A percentile compares a stretch with the other conserved stretches of the same genome.
phyloP scores from a whole-genome alignment of 371 early-diverging fungal genomes.

The Mycotypha africana region DNA sequence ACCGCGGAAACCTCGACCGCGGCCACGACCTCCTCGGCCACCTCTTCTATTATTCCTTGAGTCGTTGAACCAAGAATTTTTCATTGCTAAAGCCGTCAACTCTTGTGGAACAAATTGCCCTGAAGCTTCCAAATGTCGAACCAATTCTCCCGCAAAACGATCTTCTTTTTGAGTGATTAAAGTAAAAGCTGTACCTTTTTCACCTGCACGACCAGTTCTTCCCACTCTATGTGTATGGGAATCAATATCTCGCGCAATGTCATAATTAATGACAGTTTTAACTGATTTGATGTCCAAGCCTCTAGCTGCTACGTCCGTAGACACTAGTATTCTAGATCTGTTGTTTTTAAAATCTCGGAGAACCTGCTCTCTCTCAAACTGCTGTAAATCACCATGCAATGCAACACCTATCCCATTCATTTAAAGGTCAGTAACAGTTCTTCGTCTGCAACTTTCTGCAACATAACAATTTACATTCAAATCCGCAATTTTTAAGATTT shows the following conservation, averaged over 20 bases:
- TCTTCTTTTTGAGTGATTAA: constrained; percentile 71
- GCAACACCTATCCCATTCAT: constrained; percentile 57
- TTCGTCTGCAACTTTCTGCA: neutral
- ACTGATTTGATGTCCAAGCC: constrained; percentile 83
- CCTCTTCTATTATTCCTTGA: constrained; percentile 29
- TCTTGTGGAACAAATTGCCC: constrained; percentile 57
- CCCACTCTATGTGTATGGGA: constrained; percentile 75
- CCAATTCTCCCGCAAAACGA: constrained; percentile 74
- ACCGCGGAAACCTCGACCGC: constrained; percentile 29
- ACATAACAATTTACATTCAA: constrained; percentile 44
- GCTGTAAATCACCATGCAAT: constrained; percentile 98
- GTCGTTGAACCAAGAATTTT: constrained; percentile 63
- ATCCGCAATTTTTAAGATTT: constrained; percentile 44
- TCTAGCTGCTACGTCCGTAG: constrained; percentile 98
- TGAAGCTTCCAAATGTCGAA: constrained; percentile 67
- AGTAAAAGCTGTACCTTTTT: constrained; percentile 69
- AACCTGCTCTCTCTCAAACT: constrained; percentile 92
- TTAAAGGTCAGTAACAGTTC: neutral
- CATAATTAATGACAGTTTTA: constrained; percentile 70
- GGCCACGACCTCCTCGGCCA: constrained; percentile 35
- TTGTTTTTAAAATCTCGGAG: constrained; percentile 74
- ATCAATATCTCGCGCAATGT: constrained; percentile 72
- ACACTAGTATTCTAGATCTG: constrained; percentile 81
- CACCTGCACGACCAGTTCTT: constrained; percentile 71
- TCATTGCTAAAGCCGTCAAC: constrained; percentile 69